These are phyloP conservation scores for Trifolium repens DNA, from an alignment of 306 rosid species.

Conservation along the genomic window DNA sequence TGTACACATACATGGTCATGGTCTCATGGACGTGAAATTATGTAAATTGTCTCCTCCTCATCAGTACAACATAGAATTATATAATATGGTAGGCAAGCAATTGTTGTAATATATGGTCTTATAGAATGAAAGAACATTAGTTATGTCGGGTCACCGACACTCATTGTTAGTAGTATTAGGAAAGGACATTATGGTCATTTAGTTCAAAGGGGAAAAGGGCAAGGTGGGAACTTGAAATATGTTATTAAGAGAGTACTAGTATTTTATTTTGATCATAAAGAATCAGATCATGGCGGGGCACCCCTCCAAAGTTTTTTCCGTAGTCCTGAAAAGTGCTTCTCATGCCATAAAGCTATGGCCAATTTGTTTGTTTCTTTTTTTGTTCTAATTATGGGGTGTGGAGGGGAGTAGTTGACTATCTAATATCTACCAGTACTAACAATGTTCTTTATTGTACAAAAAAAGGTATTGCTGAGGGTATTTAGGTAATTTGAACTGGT, in stretches of 20 bases:
- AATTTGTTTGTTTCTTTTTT: constrained; percentile 8
- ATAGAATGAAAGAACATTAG: constrained; percentile 34
- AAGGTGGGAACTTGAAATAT: constrained; percentile 19
- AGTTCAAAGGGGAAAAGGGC: constrained; percentile 1
- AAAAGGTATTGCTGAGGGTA: constrained; percentile 25
- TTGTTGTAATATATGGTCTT: constrained; percentile 36
- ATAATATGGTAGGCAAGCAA: constrained; percentile 38
- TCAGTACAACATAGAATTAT: constrained; percentile 43
- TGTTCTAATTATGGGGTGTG: background rate
- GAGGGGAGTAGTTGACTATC: constrained; percentile 47
- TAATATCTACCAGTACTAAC: constrained; percentile 12
- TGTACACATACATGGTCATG: constrained; percentile 41
- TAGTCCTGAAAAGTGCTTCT: constrained; percentile 57
- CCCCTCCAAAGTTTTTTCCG: constrained; percentile 49
- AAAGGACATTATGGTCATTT: constrained; percentile 52
- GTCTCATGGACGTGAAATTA: constrained; percentile 40
- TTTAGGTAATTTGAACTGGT: constrained; percentile 22
- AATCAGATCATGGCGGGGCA: constrained; percentile 56
- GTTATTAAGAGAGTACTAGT: constrained; percentile 29
- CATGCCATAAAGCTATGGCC: constrained; percentile 39
- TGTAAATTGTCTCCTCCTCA: constrained; percentile 46
- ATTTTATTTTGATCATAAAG: constrained; percentile 28
- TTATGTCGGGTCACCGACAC: constrained; percentile 81
- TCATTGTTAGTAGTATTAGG: constrained; percentile 37
- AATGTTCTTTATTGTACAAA: background rate